A percentile compares a stretch with the other conserved stretches of the same genome.
These are phyloP conservation scores for Hymenoscyphus scutula DNA, from an alignment of 2,329 filamentous ascomycete species.

Conservation along the genomic window DNA sequence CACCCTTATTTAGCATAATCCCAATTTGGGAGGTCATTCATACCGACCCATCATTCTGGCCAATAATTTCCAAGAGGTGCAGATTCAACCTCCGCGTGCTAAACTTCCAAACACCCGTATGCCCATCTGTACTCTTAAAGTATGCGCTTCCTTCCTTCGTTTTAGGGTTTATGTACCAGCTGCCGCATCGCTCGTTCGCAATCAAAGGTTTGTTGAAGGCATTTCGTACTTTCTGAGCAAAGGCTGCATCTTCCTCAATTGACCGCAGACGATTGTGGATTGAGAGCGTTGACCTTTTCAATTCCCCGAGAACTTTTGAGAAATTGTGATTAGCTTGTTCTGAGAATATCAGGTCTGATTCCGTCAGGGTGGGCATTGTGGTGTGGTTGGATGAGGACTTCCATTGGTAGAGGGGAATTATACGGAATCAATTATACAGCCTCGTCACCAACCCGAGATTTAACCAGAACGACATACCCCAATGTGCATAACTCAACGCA, in stretches of 20 bases:
- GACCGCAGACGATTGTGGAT: constrained; percentile 79
- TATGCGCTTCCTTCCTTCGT: constrained; percentile 74
- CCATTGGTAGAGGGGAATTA: too few species aligned
- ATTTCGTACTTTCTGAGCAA: constrained; percentile 62
- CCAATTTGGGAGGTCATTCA: neutral
- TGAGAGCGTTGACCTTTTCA: constrained; percentile 74
- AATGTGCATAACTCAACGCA: too few species aligned
- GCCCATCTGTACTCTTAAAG: constrained; percentile 97
- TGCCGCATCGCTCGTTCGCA: constrained; percentile 92
- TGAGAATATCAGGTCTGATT: constrained; percentile 43
- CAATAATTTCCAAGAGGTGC: constrained; percentile 70
- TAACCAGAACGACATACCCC: too few species aligned
- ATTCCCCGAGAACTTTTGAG: constrained; percentile 64
- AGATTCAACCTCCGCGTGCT: constrained; percentile 82
- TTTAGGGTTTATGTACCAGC: constrained; percentile 79
- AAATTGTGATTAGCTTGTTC: constrained; percentile 60
- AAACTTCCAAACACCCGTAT: constrained; percentile 87
- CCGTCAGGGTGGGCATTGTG: constrained; percentile 42
- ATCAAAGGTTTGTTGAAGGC: constrained; percentile 66
- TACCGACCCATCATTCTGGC: constrained; percentile 62
- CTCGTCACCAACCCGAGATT: too few species aligned
- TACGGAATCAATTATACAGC: too few species aligned
- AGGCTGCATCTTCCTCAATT: constrained; percentile 72
- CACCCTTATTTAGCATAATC: constrained; percentile 4
- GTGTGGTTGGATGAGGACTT: too few species aligned